Evolutionary conservation across 176 grass and related monocot genomes (phyloP).

Genomic region (Zizania latifolia): DNA sequence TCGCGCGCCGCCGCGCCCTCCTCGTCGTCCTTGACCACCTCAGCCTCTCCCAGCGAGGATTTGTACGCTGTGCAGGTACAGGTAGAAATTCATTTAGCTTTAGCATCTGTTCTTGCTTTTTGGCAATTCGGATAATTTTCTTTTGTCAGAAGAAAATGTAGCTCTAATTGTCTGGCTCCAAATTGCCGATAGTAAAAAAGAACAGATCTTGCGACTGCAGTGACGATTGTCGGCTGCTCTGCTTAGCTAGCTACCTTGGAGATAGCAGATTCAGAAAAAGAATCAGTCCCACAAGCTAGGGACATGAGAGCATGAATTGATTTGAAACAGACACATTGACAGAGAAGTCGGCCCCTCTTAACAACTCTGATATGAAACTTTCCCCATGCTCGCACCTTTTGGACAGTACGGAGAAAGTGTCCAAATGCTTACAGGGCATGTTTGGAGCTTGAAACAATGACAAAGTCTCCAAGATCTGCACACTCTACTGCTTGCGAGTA

Average conservation of each 20-base stretch:
- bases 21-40: too few species aligned
- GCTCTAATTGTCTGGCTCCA: neutral
- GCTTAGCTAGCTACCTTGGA: neutral
- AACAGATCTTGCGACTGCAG: neutral
- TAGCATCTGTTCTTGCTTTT: too few species aligned
- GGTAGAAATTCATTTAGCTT: too few species aligned
- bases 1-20: too few species aligned
- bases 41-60: too few species aligned
- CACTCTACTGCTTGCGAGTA: neutral
- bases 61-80: too few species aligned
- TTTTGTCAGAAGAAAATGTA: neutral
- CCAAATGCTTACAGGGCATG: slow-evolving; percentile 1
- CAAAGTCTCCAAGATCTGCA: slow-evolving; percentile 9
- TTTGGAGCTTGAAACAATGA: neutral
- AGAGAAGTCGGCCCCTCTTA: neutral
- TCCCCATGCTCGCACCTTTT: neutral
- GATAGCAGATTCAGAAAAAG: neutral
- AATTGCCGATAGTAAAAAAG: neutral
- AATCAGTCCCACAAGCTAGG: neutral
- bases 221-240: neutral
- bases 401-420: neutral
- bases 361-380: slow-evolving; percentile 4
- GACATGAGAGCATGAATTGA: slow-evolving; percentile 17
- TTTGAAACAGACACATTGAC: slow-evolving; percentile 14
- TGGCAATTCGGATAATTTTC: too few species aligned